Evolutionary conservation across 2,329 filamentous ascomycete genomes (phyloP).

Genomic region (Akanthomyces lecanii): DNA sequence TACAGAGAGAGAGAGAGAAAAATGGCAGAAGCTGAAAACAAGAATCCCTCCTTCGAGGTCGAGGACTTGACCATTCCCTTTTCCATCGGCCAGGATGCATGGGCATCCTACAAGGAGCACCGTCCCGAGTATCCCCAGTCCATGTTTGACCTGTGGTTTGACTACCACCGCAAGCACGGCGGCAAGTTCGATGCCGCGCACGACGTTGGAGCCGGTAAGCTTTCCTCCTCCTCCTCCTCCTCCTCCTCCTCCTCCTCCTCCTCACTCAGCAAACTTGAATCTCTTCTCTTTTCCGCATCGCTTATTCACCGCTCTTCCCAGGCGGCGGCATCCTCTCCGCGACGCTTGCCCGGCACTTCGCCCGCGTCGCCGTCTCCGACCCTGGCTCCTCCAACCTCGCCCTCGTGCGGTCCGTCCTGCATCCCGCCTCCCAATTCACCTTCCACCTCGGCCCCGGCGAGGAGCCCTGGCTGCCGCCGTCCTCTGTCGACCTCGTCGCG

Average conservation of each 20-base stretch:
- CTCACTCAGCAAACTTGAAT: too few species aligned
- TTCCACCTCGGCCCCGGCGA: neutral
- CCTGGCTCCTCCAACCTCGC: neutral
- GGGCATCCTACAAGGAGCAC: neutral
- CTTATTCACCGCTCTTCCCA: neutral
- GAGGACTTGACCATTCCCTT: neutral
- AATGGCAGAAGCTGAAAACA: neutral
- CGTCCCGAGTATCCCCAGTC: neutral
- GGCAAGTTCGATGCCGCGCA: neutral
- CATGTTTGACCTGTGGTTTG: neutral
- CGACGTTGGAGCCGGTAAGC: neutral
- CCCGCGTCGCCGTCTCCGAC: neutral
- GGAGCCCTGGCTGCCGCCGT: neutral
- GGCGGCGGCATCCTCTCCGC: neutral
- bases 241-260: too few species aligned
- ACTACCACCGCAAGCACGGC: slow-evolving; percentile 1
- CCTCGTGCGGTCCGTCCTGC: neutral
- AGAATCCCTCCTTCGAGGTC: neutral
- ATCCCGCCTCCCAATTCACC: neutral
- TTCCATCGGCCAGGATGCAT: neutral
- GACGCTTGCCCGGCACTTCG: neutral
- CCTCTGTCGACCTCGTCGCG: neutral
- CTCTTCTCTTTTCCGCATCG: too few species aligned
- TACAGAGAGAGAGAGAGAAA: neutral
- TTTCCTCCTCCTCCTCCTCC: neutral